Percentiles rank a stretch among this genome's conserved stretches.
Conservation (phyloP, 202 grass and related monocot genomes). For the Musa balbisiana region DNA sequence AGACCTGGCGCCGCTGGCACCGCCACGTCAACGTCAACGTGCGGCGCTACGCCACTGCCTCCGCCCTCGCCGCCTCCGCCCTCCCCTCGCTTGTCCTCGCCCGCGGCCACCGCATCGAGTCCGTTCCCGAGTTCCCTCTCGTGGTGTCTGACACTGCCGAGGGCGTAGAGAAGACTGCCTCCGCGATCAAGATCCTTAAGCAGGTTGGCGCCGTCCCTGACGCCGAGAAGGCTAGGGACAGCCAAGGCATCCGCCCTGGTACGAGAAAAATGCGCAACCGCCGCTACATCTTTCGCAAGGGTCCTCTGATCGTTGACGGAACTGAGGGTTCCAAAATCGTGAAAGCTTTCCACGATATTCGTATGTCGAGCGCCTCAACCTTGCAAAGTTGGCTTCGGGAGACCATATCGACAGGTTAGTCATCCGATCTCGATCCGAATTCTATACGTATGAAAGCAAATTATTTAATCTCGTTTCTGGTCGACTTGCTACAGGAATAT, state of each 20-base stretch:
- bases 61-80: slow-evolving; percentile 1
- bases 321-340: slow-evolving; percentile 7
- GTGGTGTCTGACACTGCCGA: slow-evolving; percentile 2
- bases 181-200: slow-evolving; percentile 13
- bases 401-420: slow-evolving; percentile 1
- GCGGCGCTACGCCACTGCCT: slow-evolving; percentile 2
- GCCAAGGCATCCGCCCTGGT: neutral
- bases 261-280: slow-evolving; percentile 12
- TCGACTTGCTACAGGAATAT: too few relatives aligned
- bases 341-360: slow-evolving; percentile 12
- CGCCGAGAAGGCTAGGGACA: slow-evolving; percentile 8
- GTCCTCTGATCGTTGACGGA: neutral
- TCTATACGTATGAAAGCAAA: too few relatives aligned
- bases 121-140: slow-evolving; percentile 6
- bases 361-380: slow-evolving; percentile 7
- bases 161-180: slow-evolving; percentile 7
- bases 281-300: slow-evolving; percentile 7
- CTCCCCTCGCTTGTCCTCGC: neutral
- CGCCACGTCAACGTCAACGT: slow-evolving; percentile 5
- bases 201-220: slow-evolving; percentile 4
- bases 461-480: too few relatives aligned
- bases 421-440: too few relatives aligned
- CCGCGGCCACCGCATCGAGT: slow-evolving; percentile 14
- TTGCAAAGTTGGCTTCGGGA: slow-evolving; percentile 4
- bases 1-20: slow-evolving; percentile 15